These are phyloP conservation scores for Fusarium circinatum DNA, from an alignment of 2,329 filamentous ascomycete genomes.

Conservation along the genomic window DNA sequence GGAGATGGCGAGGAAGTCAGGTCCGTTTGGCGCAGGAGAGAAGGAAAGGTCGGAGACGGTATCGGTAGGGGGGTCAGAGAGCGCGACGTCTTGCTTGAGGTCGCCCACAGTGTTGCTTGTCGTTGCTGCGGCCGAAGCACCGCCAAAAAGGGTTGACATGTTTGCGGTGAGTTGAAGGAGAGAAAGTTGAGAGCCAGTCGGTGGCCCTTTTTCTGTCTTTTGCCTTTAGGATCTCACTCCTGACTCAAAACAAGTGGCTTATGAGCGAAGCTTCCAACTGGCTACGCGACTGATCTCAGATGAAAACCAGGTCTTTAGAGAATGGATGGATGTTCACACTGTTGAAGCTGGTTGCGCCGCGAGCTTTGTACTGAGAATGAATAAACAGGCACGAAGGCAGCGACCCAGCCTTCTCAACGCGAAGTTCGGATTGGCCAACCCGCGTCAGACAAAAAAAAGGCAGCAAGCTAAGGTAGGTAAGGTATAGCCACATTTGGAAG, in stretches of 20 bases:
- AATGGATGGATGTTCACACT: neutral
- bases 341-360: slow-evolving; percentile 24
- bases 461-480: neutral
- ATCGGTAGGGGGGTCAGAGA: slow-evolving; percentile 84
- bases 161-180: slow-evolving; percentile 35
- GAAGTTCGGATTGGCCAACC: slow-evolving; percentile 42
- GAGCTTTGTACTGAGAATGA: slow-evolving; percentile 36
- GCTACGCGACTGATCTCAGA: neutral
- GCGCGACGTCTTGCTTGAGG: slow-evolving; percentile 85
- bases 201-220: slow-evolving; percentile 10
- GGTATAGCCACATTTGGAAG: slow-evolving; percentile 25
- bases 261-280: neutral
- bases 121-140: slow-evolving; percentile 60
- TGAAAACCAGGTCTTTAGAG: neutral
- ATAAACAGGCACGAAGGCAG: slow-evolving; percentile 46
- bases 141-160: slow-evolving; percentile 74
- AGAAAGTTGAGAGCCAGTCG: slow-evolving; percentile 4
- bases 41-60: slow-evolving; percentile 90
- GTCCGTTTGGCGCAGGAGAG: slow-evolving; percentile 67
- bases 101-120: slow-evolving; percentile 84
- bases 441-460: slow-evolving; percentile 31
- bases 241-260: neutral
- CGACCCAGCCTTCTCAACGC: slow-evolving; percentile 42
- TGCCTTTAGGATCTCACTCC: neutral
- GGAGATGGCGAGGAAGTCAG: slow-evolving; percentile 85